Evolutionary conservation across 225 moss, liverwort and hornwort species (phyloP), one percentile per base, ranked within the genome.

Genomic region (Sphagnum tenellum): DNA sequence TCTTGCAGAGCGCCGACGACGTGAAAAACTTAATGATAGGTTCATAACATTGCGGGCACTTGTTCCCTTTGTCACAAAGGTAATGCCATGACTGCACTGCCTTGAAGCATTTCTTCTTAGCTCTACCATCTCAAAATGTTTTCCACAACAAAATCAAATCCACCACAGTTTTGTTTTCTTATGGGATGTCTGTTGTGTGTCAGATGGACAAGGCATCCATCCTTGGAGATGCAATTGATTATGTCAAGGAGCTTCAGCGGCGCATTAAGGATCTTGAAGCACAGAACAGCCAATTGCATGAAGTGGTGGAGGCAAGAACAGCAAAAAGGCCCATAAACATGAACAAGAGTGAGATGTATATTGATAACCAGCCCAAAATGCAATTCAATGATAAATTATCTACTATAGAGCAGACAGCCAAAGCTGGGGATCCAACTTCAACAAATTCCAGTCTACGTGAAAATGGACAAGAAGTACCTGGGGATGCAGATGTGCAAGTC

Each of bases 201-300:
- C 90, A 92, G 93, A 93, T 93, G 93, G 98, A 93, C 66, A 93
- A 93, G 70, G 90, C 93, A 14, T 98, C 90, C 54, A 98, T 98
- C 67, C 75, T 93, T 53, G 93, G 90, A 72, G 98, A 98, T 59
- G 93, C 98, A 11, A 98, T 93, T 50, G 90, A 98, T 55, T 93
- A 93, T 62, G 87, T 98, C 62, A 86, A 87, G 55, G 88, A 90
- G 62, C 89, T 93, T 59, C 87, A 98, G 73, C 81, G 79, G 59
- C 86, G 79, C n/a, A 73, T 98, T 45, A 64, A 61, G 66, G 77
- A 76, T 51, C 74, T 84, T 76, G 89, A 91, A 62, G 49, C 56
- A 47, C 80, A 74, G 62, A 76, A 72, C 58, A 69, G 76, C 74
- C 63, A 76, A 66, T 45, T 77, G 64, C 73, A 79, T 29, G 29